These are phyloP conservation scores for Boletus bicolor DNA, from an alignment of 768 basidiomycete species.

Conservation along the genomic window DNA sequence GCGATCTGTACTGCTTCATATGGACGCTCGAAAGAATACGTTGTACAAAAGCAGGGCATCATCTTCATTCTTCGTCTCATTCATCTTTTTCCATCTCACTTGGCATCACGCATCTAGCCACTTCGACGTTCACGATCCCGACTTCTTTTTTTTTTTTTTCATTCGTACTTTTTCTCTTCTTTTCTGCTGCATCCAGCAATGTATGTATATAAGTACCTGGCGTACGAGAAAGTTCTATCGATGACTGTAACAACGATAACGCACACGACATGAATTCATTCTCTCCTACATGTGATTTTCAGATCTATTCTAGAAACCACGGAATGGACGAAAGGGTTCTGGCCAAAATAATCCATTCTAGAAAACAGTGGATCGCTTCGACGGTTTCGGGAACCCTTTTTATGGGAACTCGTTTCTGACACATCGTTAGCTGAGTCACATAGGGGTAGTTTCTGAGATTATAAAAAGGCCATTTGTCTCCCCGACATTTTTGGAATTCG, in stretches of 20 bases:
- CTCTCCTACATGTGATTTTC: slow-evolving; percentile 2
- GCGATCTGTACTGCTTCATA: slow-evolving; percentile 6
- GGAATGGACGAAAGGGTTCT: not conserved
- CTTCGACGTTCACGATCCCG: slow-evolving; percentile 25
- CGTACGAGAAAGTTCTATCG: slow-evolving; percentile 30
- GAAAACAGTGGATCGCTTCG: not conserved
- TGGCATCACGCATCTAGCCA: slow-evolving; percentile 25
- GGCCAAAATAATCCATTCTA: not conserved
- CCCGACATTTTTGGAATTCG: not conserved
- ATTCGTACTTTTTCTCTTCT: not conserved
- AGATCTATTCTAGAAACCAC: slow-evolving; percentile 11
- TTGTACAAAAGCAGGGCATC: slow-evolving; percentile 21
- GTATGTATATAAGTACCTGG: slow-evolving; percentile 36
- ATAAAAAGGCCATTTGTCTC: not conserved
- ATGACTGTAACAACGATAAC: slow-evolving; percentile 5
- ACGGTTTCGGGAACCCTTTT: too few species aligned
- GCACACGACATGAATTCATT: slow-evolving; percentile 6
- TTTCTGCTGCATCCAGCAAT: slow-evolving; percentile 16
- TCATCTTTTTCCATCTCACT: slow-evolving; percentile 7
- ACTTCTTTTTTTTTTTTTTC: slow-evolving; percentile 8
- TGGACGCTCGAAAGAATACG: slow-evolving; percentile 20
- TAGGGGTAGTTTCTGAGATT: not conserved
- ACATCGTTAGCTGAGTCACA: not conserved
- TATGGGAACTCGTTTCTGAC: not conserved
- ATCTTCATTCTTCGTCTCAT: slow-evolving; percentile 10